A percentile compares a stretch with the other conserved stretches of the same genome.
These are phyloP conservation scores for Hsuehochloa calcarea DNA, from an alignment of 176 grass and related monocot genomes.

Conservation along the genomic window DNA sequence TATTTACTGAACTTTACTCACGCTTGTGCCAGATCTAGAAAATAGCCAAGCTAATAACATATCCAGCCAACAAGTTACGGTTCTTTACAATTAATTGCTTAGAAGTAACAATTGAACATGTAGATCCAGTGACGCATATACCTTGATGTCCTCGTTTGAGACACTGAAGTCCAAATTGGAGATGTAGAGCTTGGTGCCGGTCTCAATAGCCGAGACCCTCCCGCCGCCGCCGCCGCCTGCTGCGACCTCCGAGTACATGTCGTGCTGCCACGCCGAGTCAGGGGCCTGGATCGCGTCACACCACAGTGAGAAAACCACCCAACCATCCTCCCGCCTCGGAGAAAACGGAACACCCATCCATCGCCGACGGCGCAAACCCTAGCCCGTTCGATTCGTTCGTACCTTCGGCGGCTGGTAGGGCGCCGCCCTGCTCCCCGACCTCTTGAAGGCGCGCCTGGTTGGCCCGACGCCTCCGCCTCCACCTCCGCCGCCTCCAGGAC, in stretches of 20 bases:
- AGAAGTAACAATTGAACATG: not conserved
- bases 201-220: constrained; percentile 81
- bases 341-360: constrained; percentile 28
- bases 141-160: constrained; percentile 96
- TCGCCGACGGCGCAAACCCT: constrained; percentile 14
- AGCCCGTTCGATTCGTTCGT: constrained; percentile 57
- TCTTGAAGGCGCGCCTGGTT: constrained; percentile 61
- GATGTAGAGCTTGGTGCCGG: constrained; percentile 85
- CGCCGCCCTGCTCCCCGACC: constrained; percentile 66
- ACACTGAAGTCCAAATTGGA: constrained; percentile 93
- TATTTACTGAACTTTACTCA: not conserved
- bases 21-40: constrained; percentile 17
- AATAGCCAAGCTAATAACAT: not conserved
- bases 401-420: constrained; percentile 85
- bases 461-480: constrained; percentile 44
- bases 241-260: constrained; percentile 56
- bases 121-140: constrained; percentile 23
- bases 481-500: constrained; percentile 24
- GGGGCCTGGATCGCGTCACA: constrained; percentile 86
- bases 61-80: not conserved
- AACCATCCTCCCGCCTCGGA: constrained; percentile 42
- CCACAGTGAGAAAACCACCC: constrained; percentile 79
- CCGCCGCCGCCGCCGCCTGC: constrained; percentile 28
- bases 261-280: constrained; percentile 89
- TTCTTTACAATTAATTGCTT: not conserved